These are phyloP conservation scores for Colletotrichum sp. DNA, from an alignment of 2,329 filamentous ascomycete genomes.

Conservation along the genomic window DNA sequence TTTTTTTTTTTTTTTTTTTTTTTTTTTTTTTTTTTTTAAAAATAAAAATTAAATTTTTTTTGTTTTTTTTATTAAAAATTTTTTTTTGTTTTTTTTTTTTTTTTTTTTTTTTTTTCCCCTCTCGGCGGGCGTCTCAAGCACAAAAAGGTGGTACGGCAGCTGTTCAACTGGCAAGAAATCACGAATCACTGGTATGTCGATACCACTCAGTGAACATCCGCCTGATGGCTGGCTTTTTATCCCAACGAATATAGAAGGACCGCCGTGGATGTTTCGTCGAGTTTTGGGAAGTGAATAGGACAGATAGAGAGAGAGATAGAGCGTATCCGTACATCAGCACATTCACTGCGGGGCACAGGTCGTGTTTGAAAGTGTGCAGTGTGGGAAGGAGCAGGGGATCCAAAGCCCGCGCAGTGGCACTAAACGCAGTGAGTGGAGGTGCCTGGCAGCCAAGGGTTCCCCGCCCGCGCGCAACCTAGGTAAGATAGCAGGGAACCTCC, in stretches of 20 bases:
- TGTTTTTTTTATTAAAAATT: too few relatives aligned
- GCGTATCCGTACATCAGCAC: neutral
- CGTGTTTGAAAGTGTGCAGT: neutral
- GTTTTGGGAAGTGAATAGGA: neutral
- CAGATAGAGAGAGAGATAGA: neutral
- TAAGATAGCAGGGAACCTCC: neutral
- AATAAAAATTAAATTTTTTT: too few relatives aligned
- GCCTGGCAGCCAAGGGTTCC: neutral
- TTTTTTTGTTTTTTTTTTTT: too few relatives aligned
- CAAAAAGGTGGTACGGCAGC: neutral
- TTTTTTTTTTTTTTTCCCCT: neutral
- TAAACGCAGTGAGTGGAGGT: neutral
- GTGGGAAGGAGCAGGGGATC: neutral
- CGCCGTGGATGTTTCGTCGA: neutral
- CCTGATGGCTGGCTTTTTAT: neutral
- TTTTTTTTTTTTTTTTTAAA: too few relatives aligned
- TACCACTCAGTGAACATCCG: constrained; percentile 14
- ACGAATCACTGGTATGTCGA: neutral
- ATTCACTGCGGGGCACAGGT: constrained; percentile 16
- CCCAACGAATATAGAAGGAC: neutral
- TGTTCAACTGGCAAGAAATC: constrained; percentile 2
- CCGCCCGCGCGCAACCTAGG: neutral
- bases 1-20: too few relatives aligned
- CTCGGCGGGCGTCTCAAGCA: neutral
- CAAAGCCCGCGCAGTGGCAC: neutral